Conservation (phyloP, 768 basidiomycete species). For the Tubosaeta sp. region DNA sequence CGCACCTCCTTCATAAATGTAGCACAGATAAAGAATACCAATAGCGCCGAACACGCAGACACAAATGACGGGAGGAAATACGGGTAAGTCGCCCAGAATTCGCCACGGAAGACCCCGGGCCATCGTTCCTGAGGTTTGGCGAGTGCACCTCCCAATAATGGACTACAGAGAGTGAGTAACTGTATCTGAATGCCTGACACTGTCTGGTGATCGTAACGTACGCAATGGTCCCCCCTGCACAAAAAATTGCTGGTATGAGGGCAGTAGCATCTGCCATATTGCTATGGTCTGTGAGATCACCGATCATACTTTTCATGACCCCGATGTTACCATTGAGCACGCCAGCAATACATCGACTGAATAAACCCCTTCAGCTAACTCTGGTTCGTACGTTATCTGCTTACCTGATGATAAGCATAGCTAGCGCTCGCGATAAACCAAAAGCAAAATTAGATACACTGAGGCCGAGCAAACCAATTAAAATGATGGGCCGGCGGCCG, state of each 20-base stretch:
- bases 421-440: slow-evolving; percentile 57
- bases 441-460: slow-evolving; percentile 53
- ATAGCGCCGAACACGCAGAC: slow-evolving; percentile 14
- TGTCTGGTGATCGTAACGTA: background rate
- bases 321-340: slow-evolving; percentile 38
- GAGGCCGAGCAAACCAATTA: slow-evolving; percentile 50
- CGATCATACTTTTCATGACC: slow-evolving; percentile 70
- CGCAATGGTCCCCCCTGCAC: slow-evolving; percentile 2
- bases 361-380: slow-evolving; percentile 1
- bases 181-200: background rate
- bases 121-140: slow-evolving; percentile 53
- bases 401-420: slow-evolving; percentile 51
- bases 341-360: slow-evolving; percentile 34
- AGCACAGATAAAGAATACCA: slow-evolving; percentile 14
- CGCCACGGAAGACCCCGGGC: slow-evolving; percentile 41
- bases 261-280: slow-evolving; percentile 35
- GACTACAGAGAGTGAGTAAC: slow-evolving; percentile 31
- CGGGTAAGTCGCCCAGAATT: slow-evolving; percentile 34
- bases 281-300: slow-evolving; percentile 47
- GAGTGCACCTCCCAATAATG: slow-evolving; percentile 55
- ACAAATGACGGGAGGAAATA: slow-evolving; percentile 35
- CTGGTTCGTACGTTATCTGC: too few relatives aligned
- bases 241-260: slow-evolving; percentile 4
- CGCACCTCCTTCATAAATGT: slow-evolving; percentile 31
- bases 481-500: slow-evolving; percentile 59